Evolutionary conservation across 139 green algal species (phyloP).

Genomic region (Coccomyxa sp.): DNA sequence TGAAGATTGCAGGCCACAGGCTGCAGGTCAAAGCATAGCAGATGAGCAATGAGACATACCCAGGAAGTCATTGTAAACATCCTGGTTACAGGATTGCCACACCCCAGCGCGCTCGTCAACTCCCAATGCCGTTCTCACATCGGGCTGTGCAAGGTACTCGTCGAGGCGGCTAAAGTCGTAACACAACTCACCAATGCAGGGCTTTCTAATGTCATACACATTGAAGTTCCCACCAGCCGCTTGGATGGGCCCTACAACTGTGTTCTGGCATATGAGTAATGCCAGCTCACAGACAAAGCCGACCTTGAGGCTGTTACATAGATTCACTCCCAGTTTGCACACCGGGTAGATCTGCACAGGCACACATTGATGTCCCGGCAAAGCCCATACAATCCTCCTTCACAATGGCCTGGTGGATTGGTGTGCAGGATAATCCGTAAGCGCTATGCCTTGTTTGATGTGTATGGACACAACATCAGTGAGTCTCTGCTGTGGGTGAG

Average conservation of each 20-base stretch:
- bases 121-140: constrained; percentile 54
- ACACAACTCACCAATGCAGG: constrained; percentile 75
- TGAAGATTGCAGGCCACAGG: no score
- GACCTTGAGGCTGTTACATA: constrained; percentile 45
- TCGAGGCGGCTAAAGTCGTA: constrained; percentile 55
- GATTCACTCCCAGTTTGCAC: constrained; percentile 47
- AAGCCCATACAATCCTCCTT: no score
- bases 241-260: constrained; percentile 32
- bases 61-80: constrained; percentile 63
- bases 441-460: no score
- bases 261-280: constrained; percentile 61
- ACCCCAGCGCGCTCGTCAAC: constrained; percentile 51
- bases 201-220: constrained; percentile 82
- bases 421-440: no score
- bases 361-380: background rate
- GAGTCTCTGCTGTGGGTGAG: background rate
- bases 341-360: constrained; percentile 35
- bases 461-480: background rate
- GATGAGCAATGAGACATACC: no score
- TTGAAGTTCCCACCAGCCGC: constrained; percentile 45
- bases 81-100: constrained; percentile 56
- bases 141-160: constrained; percentile 41
- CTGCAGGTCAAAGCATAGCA: no score
- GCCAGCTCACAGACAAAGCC: constrained; percentile 56
- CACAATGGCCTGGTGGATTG: no score